Evolutionary conservation across 805 yeast species (phyloP), one percentile per base, ranked within the genome.

Genomic region (Candida broadrunensis): DNA sequence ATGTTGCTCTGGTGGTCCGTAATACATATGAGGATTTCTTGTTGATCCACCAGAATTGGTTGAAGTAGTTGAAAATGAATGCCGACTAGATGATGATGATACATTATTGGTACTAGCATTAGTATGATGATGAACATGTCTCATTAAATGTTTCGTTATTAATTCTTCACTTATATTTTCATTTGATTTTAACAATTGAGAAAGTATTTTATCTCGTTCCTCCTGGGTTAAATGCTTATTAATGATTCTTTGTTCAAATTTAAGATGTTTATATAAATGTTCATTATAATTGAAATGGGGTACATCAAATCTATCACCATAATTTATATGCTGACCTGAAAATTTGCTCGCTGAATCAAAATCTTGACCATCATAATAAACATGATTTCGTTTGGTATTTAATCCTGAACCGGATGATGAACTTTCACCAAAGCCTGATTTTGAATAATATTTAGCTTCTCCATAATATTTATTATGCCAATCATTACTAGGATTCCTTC

Each of bases 241-340:
- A 42, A 72, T 58, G 35, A 70, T 55, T 12, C 73, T 50, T 45
- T 70, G 73, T 51, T 72, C 77, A 39, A 71, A 68, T 49, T 69
- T 72, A 41, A 80, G 61, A 43, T 78, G 77, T 37, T 79, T 72
- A 23, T 64, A 56, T 5, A 78, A 61, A 54, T 80, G 85, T 42
- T 72, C 70, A 43, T 74, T 67, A 48, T 75, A 77, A 56, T 80
- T 78, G 48, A 80, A 80, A 56, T 80, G 85, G 2, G 85, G 83
- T 3, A 79, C 83, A 48, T 78, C 83, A 44, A 48, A 58, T 32
- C 80, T 58, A 47, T 67, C 66, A 5, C 73, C 73, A 30, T 65
- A 60, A 39, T 67, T 60, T n/a, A 52, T 41, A 39, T 58, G 71
- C 23, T 57, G 52, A 2, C 76, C 75, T 12, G 59, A 46, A 44